Conservation (phyloP, 805 yeast species). For the Kockiozyma suomiensis region DNA sequence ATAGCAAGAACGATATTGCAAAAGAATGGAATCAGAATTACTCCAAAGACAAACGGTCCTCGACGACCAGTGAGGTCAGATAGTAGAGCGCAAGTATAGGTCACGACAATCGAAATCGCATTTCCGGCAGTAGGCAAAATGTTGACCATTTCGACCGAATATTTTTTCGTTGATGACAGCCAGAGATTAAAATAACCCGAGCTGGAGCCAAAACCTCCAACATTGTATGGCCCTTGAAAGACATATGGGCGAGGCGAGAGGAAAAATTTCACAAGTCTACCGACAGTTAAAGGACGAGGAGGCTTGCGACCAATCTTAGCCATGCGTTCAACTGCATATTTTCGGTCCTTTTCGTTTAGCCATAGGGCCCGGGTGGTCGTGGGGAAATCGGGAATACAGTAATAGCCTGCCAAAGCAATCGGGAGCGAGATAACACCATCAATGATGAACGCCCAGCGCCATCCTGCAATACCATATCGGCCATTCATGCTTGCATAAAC, state of each 20-base stretch:
- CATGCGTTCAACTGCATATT: slow-evolving; percentile 24
- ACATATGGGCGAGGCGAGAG: slow-evolving; percentile 13
- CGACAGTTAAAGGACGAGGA: slow-evolving; percentile 13
- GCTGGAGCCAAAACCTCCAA: slow-evolving; percentile 20
- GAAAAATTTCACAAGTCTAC: slow-evolving; percentile 13
- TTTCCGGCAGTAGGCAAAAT: slow-evolving; percentile 54
- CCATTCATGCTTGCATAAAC: slow-evolving; percentile 54
- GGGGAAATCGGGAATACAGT: slow-evolving; percentile 27
- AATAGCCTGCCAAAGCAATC: slow-evolving; percentile 44
- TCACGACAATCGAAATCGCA: slow-evolving; percentile 46
- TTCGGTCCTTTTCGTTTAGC: slow-evolving; percentile 15
- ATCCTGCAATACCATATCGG: slow-evolving; percentile 57
- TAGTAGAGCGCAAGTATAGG: slow-evolving; percentile 40
- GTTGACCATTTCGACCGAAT: slow-evolving; percentile 51
- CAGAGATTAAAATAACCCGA: slow-evolving; percentile 50
- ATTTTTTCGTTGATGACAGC: slow-evolving; percentile 53
- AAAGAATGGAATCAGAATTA: slow-evolving; percentile 57
- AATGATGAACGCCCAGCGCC: slow-evolving; percentile 75
- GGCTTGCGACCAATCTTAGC: slow-evolving; percentile 27
- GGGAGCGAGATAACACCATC: slow-evolving; percentile 60
- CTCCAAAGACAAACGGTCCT: slow-evolving; percentile 43
- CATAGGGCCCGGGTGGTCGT: slow-evolving; percentile 22
- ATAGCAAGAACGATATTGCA: slow-evolving; percentile 57
- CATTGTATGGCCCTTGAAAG: slow-evolving; percentile 20
- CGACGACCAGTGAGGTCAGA: slow-evolving; percentile 47